Base-by-base conservation (phyloP, 2,329 filamentous ascomycete species). In the Colletotrichum tropicale region DNA sequence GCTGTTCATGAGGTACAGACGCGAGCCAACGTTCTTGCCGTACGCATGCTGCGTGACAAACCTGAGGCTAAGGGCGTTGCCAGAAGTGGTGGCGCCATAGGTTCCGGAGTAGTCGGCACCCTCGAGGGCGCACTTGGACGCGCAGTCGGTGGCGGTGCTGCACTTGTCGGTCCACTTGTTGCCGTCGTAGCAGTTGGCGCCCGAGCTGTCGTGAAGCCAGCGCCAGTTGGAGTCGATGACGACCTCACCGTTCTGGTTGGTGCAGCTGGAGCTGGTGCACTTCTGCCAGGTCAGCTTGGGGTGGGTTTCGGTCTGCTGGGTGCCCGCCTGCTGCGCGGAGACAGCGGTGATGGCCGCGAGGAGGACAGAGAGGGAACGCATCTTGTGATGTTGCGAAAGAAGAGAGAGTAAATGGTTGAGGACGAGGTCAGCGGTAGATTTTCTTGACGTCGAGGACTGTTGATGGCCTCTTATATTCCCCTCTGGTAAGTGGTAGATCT, bases 1-100 rank as follows among this genome's bases (percentile, higher is more conserved):
- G 71, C 87, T 85, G 77, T 88, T 86, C 85, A 93, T 88, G 71
- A 93, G 86, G 81, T 92, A 94, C 58, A 92, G 82, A 75, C 92
- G 88, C 18, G 90, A 86, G 26, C 85, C 85, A 28, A 87, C 78
- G 78, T 87, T 87, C 74, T 80, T 84, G 58, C 80, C 82, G 80
- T 85, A 87, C 38, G 83, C 80, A 82, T 86, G 84, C 81, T 89
- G 86, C 74, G 88, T 90, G 76, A 89, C 85, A 78, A 91, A 90
- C 81, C 87, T 88, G 70, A 91, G 83, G 36, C 84, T 88, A 67
- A 91, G 82, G 21, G 86, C 83, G 80, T 86, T 85, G 77, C 86
- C 86, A 75, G 82, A 84, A 61, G 89, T 84, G 13, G 84, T 85
- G 77, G 88, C 87, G 78, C 90, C 88, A 76, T 89, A 88, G 21